Evolutionary conservation across 169 alveolate genomes (phyloP).

Genomic region (Sarcocystis neurona): DNA sequence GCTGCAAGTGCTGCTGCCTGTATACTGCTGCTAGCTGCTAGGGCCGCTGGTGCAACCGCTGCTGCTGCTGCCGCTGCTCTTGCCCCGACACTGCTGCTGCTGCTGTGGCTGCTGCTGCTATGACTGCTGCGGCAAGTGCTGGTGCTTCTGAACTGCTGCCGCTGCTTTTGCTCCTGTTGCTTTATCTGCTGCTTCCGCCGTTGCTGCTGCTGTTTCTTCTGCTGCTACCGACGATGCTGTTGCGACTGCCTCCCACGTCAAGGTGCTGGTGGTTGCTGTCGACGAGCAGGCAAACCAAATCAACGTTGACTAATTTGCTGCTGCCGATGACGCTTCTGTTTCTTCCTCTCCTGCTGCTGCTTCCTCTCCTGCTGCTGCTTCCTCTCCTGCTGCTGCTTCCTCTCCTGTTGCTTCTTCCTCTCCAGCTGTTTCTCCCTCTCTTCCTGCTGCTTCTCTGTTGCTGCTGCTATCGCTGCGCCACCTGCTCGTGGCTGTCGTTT

Average conservation of each 20-base stretch:
- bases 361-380: neutral
- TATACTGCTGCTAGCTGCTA: no score
- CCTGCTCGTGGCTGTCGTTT: neutral
- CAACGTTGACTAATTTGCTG: no score
- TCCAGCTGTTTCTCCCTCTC: neutral
- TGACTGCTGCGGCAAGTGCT: neutral
- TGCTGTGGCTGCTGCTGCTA: slow-evolving; percentile 43
- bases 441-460: neutral
- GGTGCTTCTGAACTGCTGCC: neutral
- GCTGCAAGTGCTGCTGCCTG: no score
- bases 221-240: neutral
- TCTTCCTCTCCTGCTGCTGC: neutral
- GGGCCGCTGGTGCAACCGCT: no score
- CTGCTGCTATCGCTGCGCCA: slow-evolving; percentile 3
- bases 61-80: no score
- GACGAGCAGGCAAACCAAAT: neutral
- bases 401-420: neutral
- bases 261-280: slow-evolving; percentile 26
- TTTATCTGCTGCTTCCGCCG: neutral
- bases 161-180: neutral
- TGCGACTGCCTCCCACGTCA: neutral
- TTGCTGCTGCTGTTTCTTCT: neutral
- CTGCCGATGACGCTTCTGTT: neutral
- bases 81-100: no score
- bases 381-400: neutral